These are phyloP conservation scores for Sisymbrium altissimum DNA, from an alignment of 345 rosid genomes.

Conservation along the genomic window DNA sequence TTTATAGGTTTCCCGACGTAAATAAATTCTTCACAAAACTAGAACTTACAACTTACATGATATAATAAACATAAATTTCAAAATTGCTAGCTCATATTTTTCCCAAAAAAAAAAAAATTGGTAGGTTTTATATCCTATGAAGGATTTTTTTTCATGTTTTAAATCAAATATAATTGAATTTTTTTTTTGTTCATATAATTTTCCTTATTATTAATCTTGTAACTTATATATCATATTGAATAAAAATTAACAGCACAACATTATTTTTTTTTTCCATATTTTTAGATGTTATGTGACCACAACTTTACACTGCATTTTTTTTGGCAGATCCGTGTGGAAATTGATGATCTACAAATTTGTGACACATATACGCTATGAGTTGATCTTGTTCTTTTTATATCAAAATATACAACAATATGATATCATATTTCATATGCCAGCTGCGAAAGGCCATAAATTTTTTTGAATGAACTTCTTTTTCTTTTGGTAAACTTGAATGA, in stretches of 20 bases:
- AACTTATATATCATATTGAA: background rate
- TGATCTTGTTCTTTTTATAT: background rate
- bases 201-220: background rate
- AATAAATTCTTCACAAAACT: background rate
- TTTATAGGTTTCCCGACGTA: background rate
- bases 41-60: background rate
- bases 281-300: constrained; percentile 5
- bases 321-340: constrained; percentile 22
- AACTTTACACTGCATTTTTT: background rate
- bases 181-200: background rate
- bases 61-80: background rate
- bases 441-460: background rate
- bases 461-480: no score
- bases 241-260: background rate
- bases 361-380: constrained; percentile 10
- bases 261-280: background rate
- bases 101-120: no score
- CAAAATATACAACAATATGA: background rate
- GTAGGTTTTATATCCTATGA: no score
- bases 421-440: constrained; percentile 8
- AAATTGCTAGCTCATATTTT: background rate
- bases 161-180: background rate
- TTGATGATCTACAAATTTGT: constrained; percentile 7
- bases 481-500: background rate
- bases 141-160: background rate